Conservation (phyloP, 805 yeast genomes). For the Saccharomycopsis capsularis region DNA sequence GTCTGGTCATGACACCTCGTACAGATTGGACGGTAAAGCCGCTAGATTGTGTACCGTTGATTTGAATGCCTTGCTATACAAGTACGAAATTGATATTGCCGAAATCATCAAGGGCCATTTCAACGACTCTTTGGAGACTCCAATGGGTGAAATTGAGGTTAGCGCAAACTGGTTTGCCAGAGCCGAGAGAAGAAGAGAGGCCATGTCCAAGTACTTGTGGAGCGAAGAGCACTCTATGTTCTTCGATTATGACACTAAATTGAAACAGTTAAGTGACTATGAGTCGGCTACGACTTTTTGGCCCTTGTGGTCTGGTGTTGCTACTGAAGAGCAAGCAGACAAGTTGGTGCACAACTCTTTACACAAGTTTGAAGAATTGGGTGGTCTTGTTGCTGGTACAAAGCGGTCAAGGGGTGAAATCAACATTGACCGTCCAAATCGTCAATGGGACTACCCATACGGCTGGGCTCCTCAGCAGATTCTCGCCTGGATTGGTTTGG, state of each 20-base stretch:
- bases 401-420: constrained; percentile 64
- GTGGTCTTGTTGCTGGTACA: constrained; percentile 87
- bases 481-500: constrained; percentile 83
- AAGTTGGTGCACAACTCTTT: constrained; percentile 50
- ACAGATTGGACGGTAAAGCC: constrained; percentile 83
- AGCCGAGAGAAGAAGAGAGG: constrained; percentile 47
- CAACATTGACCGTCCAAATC: constrained; percentile 63
- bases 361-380: constrained; percentile 69
- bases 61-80: constrained; percentile 76
- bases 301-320: constrained; percentile 81
- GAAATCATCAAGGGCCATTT: constrained; percentile 49
- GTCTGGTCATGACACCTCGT: constrained; percentile 92
- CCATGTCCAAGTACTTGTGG: constrained; percentile 73
- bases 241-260: constrained; percentile 73
- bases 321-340: constrained; percentile 63
- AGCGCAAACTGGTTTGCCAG: constrained; percentile 55
- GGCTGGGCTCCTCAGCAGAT: constrained; percentile 99
- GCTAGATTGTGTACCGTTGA: constrained; percentile 89
- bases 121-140: constrained; percentile 38
- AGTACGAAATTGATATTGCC: constrained; percentile 84
- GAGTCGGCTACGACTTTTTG: constrained; percentile 88
- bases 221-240: constrained; percentile 69
- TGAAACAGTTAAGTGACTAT: constrained; percentile 49
- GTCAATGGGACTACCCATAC: constrained; percentile 97
- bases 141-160: constrained; percentile 35